A percentile compares a stretch with the other conserved stretches of the same genome.
Evolutionary conservation across 176 grass and related monocot genomes (phyloP).

Genomic region (bread wheat (Triticum aestivum)): DNA sequence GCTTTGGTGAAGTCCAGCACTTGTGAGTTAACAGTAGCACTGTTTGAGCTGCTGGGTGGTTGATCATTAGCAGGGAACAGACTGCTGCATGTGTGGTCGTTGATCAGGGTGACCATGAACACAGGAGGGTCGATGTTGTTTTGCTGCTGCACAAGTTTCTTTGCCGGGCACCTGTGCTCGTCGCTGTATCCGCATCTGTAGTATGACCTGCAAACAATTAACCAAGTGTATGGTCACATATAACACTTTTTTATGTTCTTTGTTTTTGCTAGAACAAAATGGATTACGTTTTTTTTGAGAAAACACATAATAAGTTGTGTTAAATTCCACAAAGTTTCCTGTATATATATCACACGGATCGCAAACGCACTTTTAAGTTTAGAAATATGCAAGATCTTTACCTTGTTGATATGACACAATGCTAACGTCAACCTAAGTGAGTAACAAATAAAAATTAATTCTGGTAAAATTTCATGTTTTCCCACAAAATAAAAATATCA

Average conservation of each 20-base stretch:
- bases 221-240: neutral
- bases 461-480: too few species aligned
- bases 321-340: too few species aligned
- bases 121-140: neutral
- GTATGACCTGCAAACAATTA: constrained; percentile 39
- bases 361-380: too few species aligned
- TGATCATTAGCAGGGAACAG: constrained; percentile 11
- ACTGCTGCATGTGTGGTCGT: constrained; percentile 39
- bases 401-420: too few species aligned
- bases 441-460: too few species aligned
- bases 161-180: constrained; percentile 39
- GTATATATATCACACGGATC: too few species aligned
- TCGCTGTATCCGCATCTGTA: constrained; percentile 46
- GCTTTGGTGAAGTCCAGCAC: constrained; percentile 36
- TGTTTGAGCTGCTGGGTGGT: constrained; percentile 1
- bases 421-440: too few species aligned
- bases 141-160: constrained; percentile 44
- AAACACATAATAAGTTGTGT: too few species aligned
- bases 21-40: neutral
- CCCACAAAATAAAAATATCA: too few species aligned
- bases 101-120: constrained; percentile 30
- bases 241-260: neutral
- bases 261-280: neutral
- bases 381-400: too few species aligned
- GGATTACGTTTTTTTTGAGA: too few species aligned